phyloP scores from a whole-genome alignment of 179 eudicot genomes.

The Beta macrorhiza region DNA sequence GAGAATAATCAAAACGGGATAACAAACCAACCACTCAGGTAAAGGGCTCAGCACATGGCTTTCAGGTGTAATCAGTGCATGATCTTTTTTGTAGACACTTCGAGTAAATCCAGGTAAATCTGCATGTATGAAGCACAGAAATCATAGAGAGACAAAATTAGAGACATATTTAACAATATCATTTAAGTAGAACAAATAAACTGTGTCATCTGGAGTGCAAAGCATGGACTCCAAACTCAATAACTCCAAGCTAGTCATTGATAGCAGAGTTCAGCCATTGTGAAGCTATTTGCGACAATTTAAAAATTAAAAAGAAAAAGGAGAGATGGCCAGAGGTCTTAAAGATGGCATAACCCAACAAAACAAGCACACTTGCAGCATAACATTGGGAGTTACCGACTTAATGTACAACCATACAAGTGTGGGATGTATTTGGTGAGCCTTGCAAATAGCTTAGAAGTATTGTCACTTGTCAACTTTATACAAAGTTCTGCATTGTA shows the following conservation, averaged over 20 bases:
- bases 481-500: neutral
- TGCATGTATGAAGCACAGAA: constrained; percentile 22
- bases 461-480: neutral
- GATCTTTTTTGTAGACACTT: constrained; percentile 81
- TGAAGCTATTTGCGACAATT: neutral
- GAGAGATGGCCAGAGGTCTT: neutral
- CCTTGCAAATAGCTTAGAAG: neutral
- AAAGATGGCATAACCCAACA: neutral
- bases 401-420: neutral
- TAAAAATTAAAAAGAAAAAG: neutral
- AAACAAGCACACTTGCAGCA: neutral
- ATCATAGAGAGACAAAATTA: neutral
- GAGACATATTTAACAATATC: neutral
- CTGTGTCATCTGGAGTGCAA: neutral
- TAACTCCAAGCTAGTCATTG: neutral
- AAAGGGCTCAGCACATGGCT: constrained; percentile 93
- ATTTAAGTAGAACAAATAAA: neutral
- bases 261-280: neutral
- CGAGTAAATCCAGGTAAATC: constrained; percentile 97
- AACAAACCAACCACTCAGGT: constrained; percentile 71
- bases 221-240: neutral
- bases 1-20: neutral
- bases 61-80: constrained; percentile 89
- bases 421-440: neutral
- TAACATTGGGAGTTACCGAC: neutral